These are phyloP conservation scores for Nakazawaea peltata DNA, from an alignment of 805 yeast genomes.

Conservation along the genomic window DNA sequence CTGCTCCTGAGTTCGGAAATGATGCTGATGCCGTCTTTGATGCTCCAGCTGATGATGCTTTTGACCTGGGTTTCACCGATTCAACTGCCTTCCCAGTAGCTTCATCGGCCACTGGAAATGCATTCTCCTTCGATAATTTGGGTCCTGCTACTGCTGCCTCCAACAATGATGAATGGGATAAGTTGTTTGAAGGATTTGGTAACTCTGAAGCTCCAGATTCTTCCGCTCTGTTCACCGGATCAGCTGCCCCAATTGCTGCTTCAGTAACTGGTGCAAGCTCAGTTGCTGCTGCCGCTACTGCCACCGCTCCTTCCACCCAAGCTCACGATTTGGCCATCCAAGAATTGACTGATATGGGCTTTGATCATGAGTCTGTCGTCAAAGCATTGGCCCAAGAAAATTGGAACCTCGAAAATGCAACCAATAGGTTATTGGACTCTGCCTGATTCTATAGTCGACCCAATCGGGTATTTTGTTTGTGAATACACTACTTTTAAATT, in stretches of 20 bases:
- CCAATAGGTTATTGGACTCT: slow-evolving; percentile 71
- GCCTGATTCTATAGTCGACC: slow-evolving; percentile 28
- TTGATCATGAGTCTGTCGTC: slow-evolving; percentile 53
- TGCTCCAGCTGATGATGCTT: slow-evolving; percentile 20
- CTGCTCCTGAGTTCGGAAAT: slow-evolving; percentile 11
- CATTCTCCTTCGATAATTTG: slow-evolving; percentile 28
- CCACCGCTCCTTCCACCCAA: slow-evolving; percentile 12
- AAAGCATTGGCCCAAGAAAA: slow-evolving; percentile 60
- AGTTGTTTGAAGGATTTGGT: slow-evolving; percentile 84
- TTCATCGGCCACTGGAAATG: slow-evolving; percentile 5
- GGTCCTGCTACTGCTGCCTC: slow-evolving; percentile 34
- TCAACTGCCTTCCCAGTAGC: background rate
- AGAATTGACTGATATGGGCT: slow-evolving; percentile 88
- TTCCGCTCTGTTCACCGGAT: slow-evolving; percentile 12
- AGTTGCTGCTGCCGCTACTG: background rate
- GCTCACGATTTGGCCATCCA: slow-evolving; percentile 46
- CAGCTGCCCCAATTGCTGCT: slow-evolving; percentile 5
- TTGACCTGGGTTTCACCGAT: slow-evolving; percentile 18
- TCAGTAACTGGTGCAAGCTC: slow-evolving; percentile 1
- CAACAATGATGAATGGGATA: slow-evolving; percentile 84
- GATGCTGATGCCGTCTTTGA: background rate
- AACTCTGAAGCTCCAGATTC: slow-evolving; percentile 34
- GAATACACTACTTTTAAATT: too few species aligned
- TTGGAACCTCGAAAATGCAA: slow-evolving; percentile 82
- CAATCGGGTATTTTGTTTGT: background rate